phyloP scores from a whole-genome alignment of 768 basidiomycete species.

The Lactarius hatsudake region DNA sequence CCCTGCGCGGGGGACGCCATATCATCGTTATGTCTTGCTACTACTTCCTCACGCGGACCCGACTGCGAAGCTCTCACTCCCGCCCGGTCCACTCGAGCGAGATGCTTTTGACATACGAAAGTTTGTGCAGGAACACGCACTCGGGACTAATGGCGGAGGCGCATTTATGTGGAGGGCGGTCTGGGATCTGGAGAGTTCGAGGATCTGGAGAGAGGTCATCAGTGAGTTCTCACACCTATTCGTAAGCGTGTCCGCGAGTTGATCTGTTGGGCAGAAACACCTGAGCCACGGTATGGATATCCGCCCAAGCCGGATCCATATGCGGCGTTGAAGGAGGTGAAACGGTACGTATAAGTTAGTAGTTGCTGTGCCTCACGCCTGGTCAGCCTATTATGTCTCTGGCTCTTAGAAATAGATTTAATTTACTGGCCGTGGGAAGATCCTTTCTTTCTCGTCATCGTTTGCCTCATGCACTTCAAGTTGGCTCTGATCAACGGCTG shows the following conservation, averaged over 20 bases:
- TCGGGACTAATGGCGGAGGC: constrained; percentile 63
- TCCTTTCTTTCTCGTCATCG: background rate
- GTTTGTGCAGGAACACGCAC: constrained; percentile 54
- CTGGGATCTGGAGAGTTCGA: constrained; percentile 65
- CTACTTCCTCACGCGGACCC: constrained; percentile 65
- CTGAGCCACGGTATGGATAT: constrained; percentile 58
- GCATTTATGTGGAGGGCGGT: constrained; percentile 81
- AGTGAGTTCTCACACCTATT: constrained; percentile 48
- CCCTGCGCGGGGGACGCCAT: constrained; percentile 82
- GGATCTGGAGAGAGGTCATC: constrained; percentile 63
- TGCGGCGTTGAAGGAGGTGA: constrained; percentile 43
- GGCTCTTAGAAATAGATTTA: background rate
- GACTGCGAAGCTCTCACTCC: constrained; percentile 32
- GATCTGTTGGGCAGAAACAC: constrained; percentile 34
- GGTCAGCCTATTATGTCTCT: background rate
- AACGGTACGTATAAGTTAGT: constrained; percentile 14
- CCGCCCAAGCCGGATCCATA: constrained; percentile 55
- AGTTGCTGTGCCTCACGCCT: background rate
- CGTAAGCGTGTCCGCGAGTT: constrained; percentile 5
- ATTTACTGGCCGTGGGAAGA: background rate
- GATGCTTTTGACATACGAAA: constrained; percentile 62
- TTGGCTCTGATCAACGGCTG: background rate
- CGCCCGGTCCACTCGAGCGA: constrained; percentile 38
- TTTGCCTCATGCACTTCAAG: background rate
- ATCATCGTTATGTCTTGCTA: constrained; percentile 84